phyloP scores from a whole-genome alignment of 768 basidiomycete genomes.

The Boletus tylopilopsis region DNA sequence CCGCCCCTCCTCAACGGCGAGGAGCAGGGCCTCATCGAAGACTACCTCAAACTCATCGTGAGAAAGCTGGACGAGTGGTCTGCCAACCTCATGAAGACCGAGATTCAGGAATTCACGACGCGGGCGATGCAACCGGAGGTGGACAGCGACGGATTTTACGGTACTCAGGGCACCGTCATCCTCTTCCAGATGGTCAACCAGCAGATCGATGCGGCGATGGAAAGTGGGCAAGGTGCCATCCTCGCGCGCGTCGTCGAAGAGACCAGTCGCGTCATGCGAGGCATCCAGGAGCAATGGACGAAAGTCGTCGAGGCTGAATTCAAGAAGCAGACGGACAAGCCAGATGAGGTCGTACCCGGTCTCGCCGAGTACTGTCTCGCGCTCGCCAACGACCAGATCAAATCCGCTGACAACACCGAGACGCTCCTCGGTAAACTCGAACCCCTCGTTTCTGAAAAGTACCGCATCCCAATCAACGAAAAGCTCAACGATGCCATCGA shows the following conservation, averaged over 20 bases:
- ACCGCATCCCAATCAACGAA: conserved; percentile 76
- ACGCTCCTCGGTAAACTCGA: conserved; percentile 81
- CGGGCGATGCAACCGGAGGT: conserved; percentile 85
- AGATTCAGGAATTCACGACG: conserved; percentile 77
- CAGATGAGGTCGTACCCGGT: conserved; percentile 83
- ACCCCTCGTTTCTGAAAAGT: conserved; percentile 90
- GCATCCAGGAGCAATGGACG: conserved; percentile 85
- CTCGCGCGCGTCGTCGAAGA: conserved; percentile 89
- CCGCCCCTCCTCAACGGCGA: conserved; percentile 94
- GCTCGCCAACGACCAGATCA: conserved; percentile 96
- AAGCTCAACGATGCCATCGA: conserved; percentile 95
- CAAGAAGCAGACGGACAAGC: conserved; percentile 84
- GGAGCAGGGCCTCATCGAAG: conserved; percentile 90
- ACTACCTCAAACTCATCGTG: conserved; percentile 91
- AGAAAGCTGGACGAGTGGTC: conserved; percentile 98
- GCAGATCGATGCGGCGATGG: conserved; percentile 90
- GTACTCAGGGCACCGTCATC: conserved; percentile 89
- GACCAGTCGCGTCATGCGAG: conserved; percentile 83
- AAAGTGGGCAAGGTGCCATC: conserved; percentile 93
- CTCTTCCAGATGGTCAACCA: conserved; percentile 99
- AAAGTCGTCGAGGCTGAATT: conserved; percentile 78
- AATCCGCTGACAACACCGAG: conserved; percentile 92
- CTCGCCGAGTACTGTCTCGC: conserved; percentile 96
- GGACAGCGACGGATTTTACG: conserved; percentile 86
- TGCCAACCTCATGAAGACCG: conserved; percentile 87